Conservation (phyloP, 352 stramenopile species). For the Pythium guiyangense region DNA sequence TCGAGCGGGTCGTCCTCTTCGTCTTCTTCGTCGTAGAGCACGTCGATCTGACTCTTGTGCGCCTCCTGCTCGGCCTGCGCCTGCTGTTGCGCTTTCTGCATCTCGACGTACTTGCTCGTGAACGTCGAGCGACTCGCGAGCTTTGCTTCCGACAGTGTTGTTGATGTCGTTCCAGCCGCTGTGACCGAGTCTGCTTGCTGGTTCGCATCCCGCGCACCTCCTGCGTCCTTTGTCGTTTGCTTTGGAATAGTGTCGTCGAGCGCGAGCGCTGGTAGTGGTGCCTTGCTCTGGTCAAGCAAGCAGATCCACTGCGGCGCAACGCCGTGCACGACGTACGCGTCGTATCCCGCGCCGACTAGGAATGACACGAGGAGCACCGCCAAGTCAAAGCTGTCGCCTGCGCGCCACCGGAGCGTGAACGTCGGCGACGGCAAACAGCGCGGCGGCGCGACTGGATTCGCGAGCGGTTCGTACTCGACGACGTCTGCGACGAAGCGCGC, state of each 20-base stretch:
- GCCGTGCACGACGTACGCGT: slow-evolving; percentile 93
- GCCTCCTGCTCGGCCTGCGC: slow-evolving; percentile 38
- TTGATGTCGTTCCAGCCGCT: background rate
- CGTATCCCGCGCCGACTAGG: slow-evolving; percentile 91
- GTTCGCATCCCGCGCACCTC: background rate
- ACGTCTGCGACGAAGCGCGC: slow-evolving; percentile 88
- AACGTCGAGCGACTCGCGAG: slow-evolving; percentile 56
- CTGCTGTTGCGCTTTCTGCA: slow-evolving; percentile 39
- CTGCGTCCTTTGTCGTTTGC: slow-evolving; percentile 4
- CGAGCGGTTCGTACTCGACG: slow-evolving; percentile 93
- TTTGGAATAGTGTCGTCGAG: slow-evolving; percentile 25
- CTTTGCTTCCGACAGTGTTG: slow-evolving; percentile 20
- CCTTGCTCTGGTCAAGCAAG: slow-evolving; percentile 88
- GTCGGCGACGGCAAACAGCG: slow-evolving; percentile 76
- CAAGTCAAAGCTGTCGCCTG: slow-evolving; percentile 93
- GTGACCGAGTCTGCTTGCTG: background rate
- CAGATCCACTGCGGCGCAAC: slow-evolving; percentile 86
- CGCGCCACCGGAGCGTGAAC: slow-evolving; percentile 85
- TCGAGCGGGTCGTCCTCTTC: slow-evolving; percentile 71
- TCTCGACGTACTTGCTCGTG: slow-evolving; percentile 60
- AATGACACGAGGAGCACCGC: slow-evolving; percentile 88
- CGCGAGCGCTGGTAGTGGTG: slow-evolving; percentile 49
- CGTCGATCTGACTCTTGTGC: slow-evolving; percentile 31
- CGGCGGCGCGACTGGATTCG: slow-evolving; percentile 67
- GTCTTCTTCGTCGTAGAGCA: slow-evolving; percentile 52